Percentiles rank a stretch among this genome's conserved stretches.
These are phyloP conservation scores for Amaranthus tricolor DNA, from an alignment of 179 eudicot genomes.

Conservation along the genomic window DNA sequence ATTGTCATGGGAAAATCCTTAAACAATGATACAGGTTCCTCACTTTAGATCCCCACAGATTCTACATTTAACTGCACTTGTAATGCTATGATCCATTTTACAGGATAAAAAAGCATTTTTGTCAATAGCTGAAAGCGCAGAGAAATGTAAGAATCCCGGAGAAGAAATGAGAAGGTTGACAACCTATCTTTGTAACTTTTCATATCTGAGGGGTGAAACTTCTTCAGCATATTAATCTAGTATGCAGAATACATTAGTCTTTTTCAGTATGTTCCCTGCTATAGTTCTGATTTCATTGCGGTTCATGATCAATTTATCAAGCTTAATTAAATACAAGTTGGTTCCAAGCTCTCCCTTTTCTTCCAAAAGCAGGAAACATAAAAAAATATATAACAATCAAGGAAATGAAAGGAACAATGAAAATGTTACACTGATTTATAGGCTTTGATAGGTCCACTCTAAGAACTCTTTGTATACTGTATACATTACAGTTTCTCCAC, in stretches of 20 bases:
- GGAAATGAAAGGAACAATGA: neutral
- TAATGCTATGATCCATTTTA: constrained; percentile 14
- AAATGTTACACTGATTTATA: neutral
- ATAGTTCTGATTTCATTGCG: neutral
- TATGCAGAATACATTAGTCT: neutral
- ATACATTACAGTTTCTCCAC: neutral
- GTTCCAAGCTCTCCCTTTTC: neutral
- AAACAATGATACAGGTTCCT: neutral
- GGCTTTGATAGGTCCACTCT: neutral
- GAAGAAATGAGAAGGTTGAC: constrained; percentile 34
- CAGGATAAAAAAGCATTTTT: constrained; percentile 46
- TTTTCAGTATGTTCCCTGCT: neutral
- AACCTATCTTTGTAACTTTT: constrained; percentile 13
- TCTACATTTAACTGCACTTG: constrained; percentile 10
- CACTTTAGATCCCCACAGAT: neutral
- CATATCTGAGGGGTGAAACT: constrained; percentile 8
- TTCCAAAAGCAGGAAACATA: neutral
- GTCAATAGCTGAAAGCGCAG: constrained; percentile 31
- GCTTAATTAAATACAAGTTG: neutral
- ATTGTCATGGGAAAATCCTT: neutral
- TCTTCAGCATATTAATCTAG: neutral
- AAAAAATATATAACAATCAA: neutral
- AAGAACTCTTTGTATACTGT: neutral
- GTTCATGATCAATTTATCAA: neutral
- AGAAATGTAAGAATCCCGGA: constrained; percentile 21